Evolutionary conservation across 2,329 filamentous ascomycete species (phyloP).

Genomic region (Arthrobotrys entomopaga): DNA sequence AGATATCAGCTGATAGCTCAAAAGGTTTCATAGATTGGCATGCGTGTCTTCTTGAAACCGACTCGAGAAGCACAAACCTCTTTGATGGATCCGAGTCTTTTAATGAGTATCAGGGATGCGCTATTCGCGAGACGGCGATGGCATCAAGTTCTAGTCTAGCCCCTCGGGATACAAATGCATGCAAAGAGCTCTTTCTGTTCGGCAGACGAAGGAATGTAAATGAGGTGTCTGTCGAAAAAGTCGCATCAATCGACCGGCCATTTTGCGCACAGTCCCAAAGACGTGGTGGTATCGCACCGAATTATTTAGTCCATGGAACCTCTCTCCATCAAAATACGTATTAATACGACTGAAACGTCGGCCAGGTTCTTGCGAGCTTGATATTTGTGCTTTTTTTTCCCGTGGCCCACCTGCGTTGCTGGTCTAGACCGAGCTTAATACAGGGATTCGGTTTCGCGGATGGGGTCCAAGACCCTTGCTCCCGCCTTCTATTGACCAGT

Average conservation of each 20-base stretch:
- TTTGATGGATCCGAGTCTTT: slow-evolving; percentile 1
- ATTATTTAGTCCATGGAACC: no score
- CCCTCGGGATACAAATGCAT: slow-evolving; percentile 7
- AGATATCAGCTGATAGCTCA: slow-evolving; percentile 49
- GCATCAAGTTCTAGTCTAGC: background rate
- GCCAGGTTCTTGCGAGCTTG: background rate
- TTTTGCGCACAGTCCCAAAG: no score
- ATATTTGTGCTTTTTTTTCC: slow-evolving; percentile 13
- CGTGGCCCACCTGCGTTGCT: background rate
- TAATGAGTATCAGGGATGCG: slow-evolving; percentile 19
- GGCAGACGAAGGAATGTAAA: background rate
- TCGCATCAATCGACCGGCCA: no score
- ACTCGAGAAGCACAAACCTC: slow-evolving; percentile 27
- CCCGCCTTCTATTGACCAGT: background rate
- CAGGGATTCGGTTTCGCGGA: slow-evolving; percentile 5
- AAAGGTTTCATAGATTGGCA: slow-evolving; percentile 6
- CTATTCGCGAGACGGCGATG: background rate
- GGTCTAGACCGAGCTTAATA: slow-evolving; percentile 20
- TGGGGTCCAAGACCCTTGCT: background rate
- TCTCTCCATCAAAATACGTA: background rate
- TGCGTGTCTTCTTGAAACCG: slow-evolving; percentile 35
- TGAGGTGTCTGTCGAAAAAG: background rate
- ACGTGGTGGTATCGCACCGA: no score
- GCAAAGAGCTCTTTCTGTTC: background rate
- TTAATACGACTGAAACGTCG: slow-evolving; percentile 11